Evolutionary conservation across 2,329 filamentous ascomycete genomes (phyloP), one percentile per base, ranked within the genome.

Genomic region (Exophiala dermatitidis): DNA sequence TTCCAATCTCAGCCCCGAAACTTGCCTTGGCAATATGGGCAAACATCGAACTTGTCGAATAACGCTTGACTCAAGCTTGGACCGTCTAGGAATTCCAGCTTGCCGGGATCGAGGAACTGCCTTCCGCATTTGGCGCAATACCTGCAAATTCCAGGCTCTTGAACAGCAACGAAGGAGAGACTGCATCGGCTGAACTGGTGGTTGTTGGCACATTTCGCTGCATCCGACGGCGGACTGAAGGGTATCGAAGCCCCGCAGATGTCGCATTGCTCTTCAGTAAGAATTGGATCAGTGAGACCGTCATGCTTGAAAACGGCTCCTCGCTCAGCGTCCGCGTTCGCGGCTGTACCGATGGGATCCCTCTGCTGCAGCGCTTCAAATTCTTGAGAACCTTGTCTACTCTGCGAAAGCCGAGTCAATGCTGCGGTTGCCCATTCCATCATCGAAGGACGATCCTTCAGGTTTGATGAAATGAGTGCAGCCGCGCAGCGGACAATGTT

Each of bases 91-190:
- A 51, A 46, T 48, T 57, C 52, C 43, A 62, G 45, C 52, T 61
- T 61, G 19, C 46, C 49, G 19, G 51, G 44, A 47, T 63, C 51
- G 36, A 64, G 57, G 54, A 62, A 63, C 50, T 63, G 60, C 51
- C 57, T 60, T 29, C 58, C 57, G 47, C 62, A 64, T 57, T 51
- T 52, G 40, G 62, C 52, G 56, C 62, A 64, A 40, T 57, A 62
- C 45, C 60, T 63, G n/a, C 56, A 63, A 32, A 64, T 57, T 29
- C 61, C 61, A 29, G 62, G 62, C 45, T 63, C 61, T 55, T 64
- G 62, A 40, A 64, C 62, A 43, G 58, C 53, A 7, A 64, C 30
- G 32, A 63, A 61, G 19, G 62, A 62, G 26, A 64, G 45, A 50
- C 52, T 57, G 52, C 62, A 64, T n/a, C 62, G 53, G 41, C 47